Percentiles rank a stretch among this genome's conserved stretches.
Conservation (phyloP, 192 early-diverging fungal species). For the Entomortierella chlamydospora region DNA sequence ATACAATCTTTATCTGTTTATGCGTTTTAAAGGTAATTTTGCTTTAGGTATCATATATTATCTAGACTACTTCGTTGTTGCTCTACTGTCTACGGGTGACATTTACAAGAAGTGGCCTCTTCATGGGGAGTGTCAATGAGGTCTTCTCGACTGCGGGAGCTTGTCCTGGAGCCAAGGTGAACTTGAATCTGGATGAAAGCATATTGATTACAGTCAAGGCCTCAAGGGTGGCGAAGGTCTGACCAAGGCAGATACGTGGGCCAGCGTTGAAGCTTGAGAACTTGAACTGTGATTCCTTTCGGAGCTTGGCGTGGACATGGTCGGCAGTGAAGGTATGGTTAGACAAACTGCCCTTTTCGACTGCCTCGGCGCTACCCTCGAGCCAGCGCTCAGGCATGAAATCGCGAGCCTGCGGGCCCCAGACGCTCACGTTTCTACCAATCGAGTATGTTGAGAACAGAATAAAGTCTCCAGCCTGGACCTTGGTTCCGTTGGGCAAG, state of each 20-base stretch:
- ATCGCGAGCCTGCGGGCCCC: constrained; percentile 70
- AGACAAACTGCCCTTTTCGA: constrained; percentile 24
- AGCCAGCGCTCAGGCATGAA: constrained; percentile 76
- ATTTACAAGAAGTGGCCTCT: constrained; percentile 48
- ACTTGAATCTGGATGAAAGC: constrained; percentile 44
- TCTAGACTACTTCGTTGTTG: not conserved
- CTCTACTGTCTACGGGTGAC: constrained; percentile 26
- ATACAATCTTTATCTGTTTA: not conserved
- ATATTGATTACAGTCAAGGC: constrained; percentile 33
- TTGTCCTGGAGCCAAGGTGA: constrained; percentile 52
- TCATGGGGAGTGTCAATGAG: constrained; percentile 56
- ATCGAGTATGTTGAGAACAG: constrained; percentile 63
- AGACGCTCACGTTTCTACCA: constrained; percentile 62
- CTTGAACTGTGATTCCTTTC: constrained; percentile 54
- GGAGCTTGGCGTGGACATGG: constrained; percentile 34
- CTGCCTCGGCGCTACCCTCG: constrained; percentile 18
- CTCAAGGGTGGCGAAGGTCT: constrained; percentile 53
- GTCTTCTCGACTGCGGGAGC: constrained; percentile 13
- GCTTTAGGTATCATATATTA: not conserved
- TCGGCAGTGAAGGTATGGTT: constrained; percentile 19
- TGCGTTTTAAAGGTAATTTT: not conserved
- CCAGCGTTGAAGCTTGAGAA: constrained; percentile 71
- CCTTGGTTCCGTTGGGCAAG: constrained; percentile 67
- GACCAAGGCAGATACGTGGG: constrained; percentile 59
- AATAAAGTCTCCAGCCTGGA: constrained; percentile 64